phyloP scores from a whole-genome alignment of 768 basidiomycete species.

The Tylopilus subfusipes region DNA sequence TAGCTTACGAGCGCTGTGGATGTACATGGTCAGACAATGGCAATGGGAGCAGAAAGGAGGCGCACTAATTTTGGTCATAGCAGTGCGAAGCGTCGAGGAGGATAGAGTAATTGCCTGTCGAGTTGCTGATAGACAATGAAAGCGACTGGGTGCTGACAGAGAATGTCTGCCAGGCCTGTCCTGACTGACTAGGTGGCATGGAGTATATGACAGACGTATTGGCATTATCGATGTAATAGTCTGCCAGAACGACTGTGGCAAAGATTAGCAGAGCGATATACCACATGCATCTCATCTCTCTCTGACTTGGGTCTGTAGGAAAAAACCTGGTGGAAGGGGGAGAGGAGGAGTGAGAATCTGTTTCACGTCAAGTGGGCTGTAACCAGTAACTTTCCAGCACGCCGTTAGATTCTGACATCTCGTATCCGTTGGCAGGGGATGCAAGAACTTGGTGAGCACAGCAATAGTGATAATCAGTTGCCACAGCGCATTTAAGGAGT shows the following conservation, averaged over 20 bases:
- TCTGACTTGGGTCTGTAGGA: background rate
- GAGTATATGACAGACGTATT: slow-evolving; percentile 20
- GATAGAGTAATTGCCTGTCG: slow-evolving; percentile 20
- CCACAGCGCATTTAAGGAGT: background rate
- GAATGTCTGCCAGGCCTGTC: slow-evolving; percentile 11
- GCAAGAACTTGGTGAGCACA: background rate
- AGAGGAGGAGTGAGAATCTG: background rate
- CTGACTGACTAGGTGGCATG: slow-evolving; percentile 13
- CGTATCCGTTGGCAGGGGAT: background rate
- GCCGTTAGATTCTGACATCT: too few species aligned
- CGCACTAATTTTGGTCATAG: slow-evolving; percentile 27
- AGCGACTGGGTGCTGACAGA: slow-evolving; percentile 1
- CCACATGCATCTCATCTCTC: slow-evolving; percentile 4
- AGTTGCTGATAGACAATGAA: slow-evolving; percentile 9
- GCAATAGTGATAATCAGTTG: background rate
- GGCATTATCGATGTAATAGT: slow-evolving; percentile 25
- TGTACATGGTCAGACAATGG: background rate
- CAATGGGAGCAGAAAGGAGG: background rate
- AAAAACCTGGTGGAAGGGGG: background rate
- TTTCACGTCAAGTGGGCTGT: too few species aligned
- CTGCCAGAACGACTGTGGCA: slow-evolving; percentile 13
- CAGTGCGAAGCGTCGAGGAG: slow-evolving; percentile 16
- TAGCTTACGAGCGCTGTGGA: slow-evolving; percentile 19
- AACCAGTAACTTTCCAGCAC: too few species aligned
- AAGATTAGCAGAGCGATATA: slow-evolving; percentile 10